These are phyloP conservation scores for Platanthera zijinensis DNA, from an alignment of 106 monocot species.

Conservation along the genomic window DNA sequence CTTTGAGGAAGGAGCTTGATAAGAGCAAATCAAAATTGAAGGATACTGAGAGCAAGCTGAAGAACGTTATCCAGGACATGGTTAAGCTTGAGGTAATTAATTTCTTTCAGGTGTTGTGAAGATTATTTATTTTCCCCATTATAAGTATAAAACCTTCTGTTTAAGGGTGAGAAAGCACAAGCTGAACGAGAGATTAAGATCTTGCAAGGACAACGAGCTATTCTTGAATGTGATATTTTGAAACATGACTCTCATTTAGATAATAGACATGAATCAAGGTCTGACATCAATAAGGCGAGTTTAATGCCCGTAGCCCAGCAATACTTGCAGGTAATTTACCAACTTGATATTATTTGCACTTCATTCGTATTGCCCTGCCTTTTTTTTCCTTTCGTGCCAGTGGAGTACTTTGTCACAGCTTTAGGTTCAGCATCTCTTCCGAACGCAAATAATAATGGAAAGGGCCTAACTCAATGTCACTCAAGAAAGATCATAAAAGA, in stretches of 20 bases:
- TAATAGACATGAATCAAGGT: constrained; percentile 47
- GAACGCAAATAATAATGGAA: too few relatives aligned
- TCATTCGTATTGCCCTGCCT: neutral
- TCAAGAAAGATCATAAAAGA: too few relatives aligned
- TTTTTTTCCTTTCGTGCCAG: too few relatives aligned
- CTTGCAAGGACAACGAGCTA: constrained; percentile 50
- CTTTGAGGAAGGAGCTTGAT: constrained; percentile 76
- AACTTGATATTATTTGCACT: neutral
- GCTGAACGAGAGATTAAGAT: constrained; percentile 61
- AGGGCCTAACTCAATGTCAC: too few relatives aligned
- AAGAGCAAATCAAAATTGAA: constrained; percentile 70
- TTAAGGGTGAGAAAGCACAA: constrained; percentile 77
- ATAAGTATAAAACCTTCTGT: constrained; percentile 12
- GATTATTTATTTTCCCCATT: neutral
- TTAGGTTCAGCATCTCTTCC: too few relatives aligned
- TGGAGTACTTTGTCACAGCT: too few relatives aligned
- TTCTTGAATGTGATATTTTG: constrained; percentile 67
- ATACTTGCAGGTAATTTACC: constrained; percentile 30
- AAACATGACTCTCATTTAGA: constrained; percentile 52
- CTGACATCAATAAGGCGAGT: constrained; percentile 38
- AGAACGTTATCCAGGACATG: constrained; percentile 76
- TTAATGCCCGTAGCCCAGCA: constrained; percentile 24
- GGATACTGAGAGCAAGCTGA: constrained; percentile 84
- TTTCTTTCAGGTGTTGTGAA: neutral
- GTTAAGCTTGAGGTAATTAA: constrained; percentile 77